These are phyloP conservation scores for Petunia hybrid DNA, from an alignment of 305 asterid species.

Conservation along the genomic window DNA sequence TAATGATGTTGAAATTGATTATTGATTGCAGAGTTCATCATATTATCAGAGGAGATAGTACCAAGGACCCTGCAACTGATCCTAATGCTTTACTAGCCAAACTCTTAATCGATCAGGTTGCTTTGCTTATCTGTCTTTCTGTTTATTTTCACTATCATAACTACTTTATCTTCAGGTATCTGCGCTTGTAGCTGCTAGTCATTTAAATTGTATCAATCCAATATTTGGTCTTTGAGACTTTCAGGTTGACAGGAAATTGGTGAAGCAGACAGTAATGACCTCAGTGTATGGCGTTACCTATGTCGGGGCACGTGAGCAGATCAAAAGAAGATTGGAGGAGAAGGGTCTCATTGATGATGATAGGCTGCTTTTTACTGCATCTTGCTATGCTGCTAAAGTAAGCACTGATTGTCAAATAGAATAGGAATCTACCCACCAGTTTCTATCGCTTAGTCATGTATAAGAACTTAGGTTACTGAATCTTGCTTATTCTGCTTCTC, in stretches of 20 bases:
- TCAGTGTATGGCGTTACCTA: constrained; percentile 94
- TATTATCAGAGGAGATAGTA: constrained; percentile 75
- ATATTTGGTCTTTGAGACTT: constrained; percentile 46
- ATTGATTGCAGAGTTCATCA: constrained; percentile 65
- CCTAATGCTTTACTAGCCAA: constrained; percentile 68
- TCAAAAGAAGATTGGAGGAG: constrained; percentile 83
- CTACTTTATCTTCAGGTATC: not conserved
- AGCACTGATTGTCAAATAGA: constrained; percentile 35
- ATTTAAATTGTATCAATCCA: constrained; percentile 35
- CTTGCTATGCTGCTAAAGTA: constrained; percentile 90
- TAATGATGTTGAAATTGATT: constrained; percentile 19
- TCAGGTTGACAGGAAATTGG: constrained; percentile 91
- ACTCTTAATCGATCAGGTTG: constrained; percentile 77
- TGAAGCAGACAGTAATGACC: constrained; percentile 95
- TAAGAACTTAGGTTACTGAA: constrained; percentile 33
- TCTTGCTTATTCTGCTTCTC: not conserved
- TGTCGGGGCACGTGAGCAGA: constrained; percentile 93
- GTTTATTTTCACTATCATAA: constrained; percentile 9
- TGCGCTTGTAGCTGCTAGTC: not conserved
- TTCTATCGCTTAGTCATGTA: constrained; percentile 2
- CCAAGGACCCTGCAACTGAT: constrained; percentile 66
- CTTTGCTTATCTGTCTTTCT: constrained; percentile 16
- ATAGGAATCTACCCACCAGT: not conserved
- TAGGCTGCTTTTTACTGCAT: constrained; percentile 64
- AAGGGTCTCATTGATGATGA: constrained; percentile 81